Evolutionary conservation across 441 rosid species (phyloP).

Genomic region (Kokia cookei): DNA sequence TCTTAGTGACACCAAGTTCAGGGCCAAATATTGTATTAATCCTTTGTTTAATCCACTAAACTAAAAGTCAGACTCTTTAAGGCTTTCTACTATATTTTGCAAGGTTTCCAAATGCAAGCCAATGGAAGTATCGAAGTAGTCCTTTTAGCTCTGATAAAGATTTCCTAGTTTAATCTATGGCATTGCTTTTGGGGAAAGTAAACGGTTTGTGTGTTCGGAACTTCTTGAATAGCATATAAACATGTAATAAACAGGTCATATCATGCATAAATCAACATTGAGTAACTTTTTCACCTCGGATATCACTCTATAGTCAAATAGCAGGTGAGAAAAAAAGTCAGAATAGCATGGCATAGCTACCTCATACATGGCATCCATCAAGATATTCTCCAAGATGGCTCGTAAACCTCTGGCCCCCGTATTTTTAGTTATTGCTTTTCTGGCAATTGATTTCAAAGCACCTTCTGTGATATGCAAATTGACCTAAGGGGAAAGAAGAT

Average conservation of each 20-base stretch:
- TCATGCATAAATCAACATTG: not conserved
- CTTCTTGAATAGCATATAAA: not conserved
- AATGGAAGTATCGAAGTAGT: not conserved
- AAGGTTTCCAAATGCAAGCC: not conserved
- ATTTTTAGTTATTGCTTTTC: conserved; percentile 79
- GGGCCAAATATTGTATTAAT: not conserved
- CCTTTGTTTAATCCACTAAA: not conserved
- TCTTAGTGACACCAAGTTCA: not conserved
- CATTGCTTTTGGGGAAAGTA: not conserved
- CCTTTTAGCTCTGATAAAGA: not conserved
- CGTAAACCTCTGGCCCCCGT: conserved; percentile 95
- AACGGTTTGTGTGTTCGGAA: not conserved
- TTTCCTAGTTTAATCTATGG: too few relatives aligned
- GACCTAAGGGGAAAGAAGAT: conserved; percentile 45
- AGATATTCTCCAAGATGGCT: conserved; percentile 73
- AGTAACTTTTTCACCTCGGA: not conserved
- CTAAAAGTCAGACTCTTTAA: not conserved
- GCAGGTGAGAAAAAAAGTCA: not conserved
- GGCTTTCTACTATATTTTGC: not conserved
- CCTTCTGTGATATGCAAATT: conserved; percentile 73
- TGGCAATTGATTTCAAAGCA: conserved; percentile 78
- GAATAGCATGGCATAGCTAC: conserved; percentile 28
- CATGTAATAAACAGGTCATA: not conserved
- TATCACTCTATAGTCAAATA: not conserved
- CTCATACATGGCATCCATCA: conserved; percentile 99